Evolutionary conservation across 331 rosid genomes (phyloP), one percentile per base, ranked within the genome.

Genomic region (Saraca asoca): DNA sequence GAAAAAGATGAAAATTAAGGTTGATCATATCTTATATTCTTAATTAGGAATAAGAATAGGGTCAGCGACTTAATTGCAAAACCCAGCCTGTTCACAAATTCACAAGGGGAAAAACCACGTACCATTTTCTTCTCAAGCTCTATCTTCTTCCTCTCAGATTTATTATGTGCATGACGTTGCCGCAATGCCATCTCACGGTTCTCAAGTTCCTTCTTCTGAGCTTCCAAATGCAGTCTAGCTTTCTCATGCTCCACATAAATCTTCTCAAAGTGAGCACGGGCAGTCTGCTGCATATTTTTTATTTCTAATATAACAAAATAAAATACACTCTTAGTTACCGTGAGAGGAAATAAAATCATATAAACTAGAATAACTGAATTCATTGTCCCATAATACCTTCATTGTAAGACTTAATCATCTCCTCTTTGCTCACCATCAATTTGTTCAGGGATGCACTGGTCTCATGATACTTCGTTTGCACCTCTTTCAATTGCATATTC

Each of bases 111-210:
- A 41, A 62, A 38, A 38, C n/a, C 41, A 5, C 46, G 70, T 88
- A 92, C 98, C 78, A 80, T 83, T 80, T 70, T 52, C 70, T 77
- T 85, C 63, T 82, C 84, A 18, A 66, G 64, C 48, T 34, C 13
- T 43, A 92, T 66, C 42, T 77, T 83, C 69, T 73, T 77, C 58
- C 83, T 79, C 80, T 85, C 89, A 12, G 62, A 75, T 12, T 77
- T 80, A 74, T 87, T 83, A 8, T 69, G 72, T 31, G 76, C 82
- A 75, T 71, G 73, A 35, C 89, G 81, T 45, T 70, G 66, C 19
- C 43, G 82, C 60, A 92, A 75, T 58, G 64, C 62, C 66, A 79
- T 80, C 81, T 92, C 95, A 41, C 65, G 76, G 10, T 24, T 37
- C 81, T 45, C 69, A 58, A 92, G 89, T 45, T 71, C 66, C 58